These are phyloP conservation scores for Oryza punctata DNA, from an alignment of 176 grass and related monocot genomes.

Conservation along the genomic window DNA sequence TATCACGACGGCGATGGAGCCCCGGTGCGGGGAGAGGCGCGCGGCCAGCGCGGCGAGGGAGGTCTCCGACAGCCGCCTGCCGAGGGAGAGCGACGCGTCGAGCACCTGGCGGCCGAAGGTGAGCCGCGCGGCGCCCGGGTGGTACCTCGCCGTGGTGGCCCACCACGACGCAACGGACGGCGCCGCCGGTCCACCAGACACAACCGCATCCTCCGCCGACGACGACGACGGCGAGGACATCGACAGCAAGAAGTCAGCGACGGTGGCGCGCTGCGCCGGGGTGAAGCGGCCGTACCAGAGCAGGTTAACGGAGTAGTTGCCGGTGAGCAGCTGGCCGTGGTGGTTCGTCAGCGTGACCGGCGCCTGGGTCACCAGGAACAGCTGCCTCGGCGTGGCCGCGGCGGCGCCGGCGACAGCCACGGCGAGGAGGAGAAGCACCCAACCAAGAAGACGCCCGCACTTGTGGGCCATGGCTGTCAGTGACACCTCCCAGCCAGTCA, in stretches of 20 bases:
- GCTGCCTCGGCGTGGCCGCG: slow-evolving; percentile 47
- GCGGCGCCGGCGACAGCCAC: background rate
- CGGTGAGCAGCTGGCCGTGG: slow-evolving; percentile 64
- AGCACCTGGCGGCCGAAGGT: slow-evolving; percentile 62
- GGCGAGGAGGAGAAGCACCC: slow-evolving; percentile 18
- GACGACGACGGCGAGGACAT: slow-evolving; percentile 24
- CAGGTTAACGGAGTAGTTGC: slow-evolving; percentile 65
- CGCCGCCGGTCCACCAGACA: background rate
- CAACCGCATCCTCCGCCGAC: background rate
- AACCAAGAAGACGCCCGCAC: background rate
- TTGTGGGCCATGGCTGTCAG: slow-evolving; percentile 43
- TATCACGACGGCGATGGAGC: slow-evolving; percentile 52
- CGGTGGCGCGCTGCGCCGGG: slow-evolving; percentile 57
- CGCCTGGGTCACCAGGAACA: slow-evolving; percentile 54
- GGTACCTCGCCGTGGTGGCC: slow-evolving; percentile 65
- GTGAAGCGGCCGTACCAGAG: slow-evolving; percentile 82
- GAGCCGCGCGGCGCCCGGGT: slow-evolving; percentile 48
- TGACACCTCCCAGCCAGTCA: background rate
- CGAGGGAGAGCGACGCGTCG: slow-evolving; percentile 47
- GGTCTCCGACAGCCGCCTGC: slow-evolving; percentile 41
- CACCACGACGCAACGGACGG: slow-evolving; percentile 71
- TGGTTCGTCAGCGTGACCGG: slow-evolving; percentile 68
- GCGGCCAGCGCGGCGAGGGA: slow-evolving; percentile 50
- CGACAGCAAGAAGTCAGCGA: slow-evolving; percentile 69
- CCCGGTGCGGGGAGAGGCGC: slow-evolving; percentile 59